Evolutionary conservation across 805 yeast genomes (phyloP).

Genomic region (Trichomonascus vanleenenianus): DNA sequence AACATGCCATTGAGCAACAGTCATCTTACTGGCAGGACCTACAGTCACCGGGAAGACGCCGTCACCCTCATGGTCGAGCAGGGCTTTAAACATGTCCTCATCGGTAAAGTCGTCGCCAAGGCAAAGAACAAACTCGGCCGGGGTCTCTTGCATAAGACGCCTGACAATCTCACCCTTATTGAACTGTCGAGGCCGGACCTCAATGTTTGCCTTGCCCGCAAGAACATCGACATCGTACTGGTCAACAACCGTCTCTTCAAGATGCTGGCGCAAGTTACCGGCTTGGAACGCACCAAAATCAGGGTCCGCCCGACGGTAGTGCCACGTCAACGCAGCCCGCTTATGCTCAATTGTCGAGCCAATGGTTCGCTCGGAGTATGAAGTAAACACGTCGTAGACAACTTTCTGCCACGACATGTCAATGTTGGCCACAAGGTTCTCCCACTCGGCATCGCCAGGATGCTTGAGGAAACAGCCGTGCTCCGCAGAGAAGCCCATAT

Average conservation of each 20-base stretch:
- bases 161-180: slow-evolving; percentile 96
- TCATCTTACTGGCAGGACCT: slow-evolving; percentile 83
- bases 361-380: slow-evolving; percentile 82
- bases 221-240: slow-evolving; percentile 85
- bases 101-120: slow-evolving; percentile 95
- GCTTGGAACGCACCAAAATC: slow-evolving; percentile 88
- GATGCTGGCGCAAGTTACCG: slow-evolving; percentile 54
- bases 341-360: slow-evolving; percentile 83
- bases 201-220: slow-evolving; percentile 95
- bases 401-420: slow-evolving; percentile 95
- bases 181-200: slow-evolving; percentile 91
- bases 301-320: slow-evolving; percentile 90
- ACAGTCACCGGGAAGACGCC: slow-evolving; percentile 79
- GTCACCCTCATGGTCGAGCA: slow-evolving; percentile 34
- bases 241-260: slow-evolving; percentile 50
- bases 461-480: slow-evolving; percentile 93
- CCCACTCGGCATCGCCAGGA: slow-evolving; percentile 62
- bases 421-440: slow-evolving; percentile 67
- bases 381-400: slow-evolving; percentile 64
- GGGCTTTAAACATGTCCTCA: slow-evolving; percentile 90
- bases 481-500: slow-evolving; percentile 85
- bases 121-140: slow-evolving; percentile 75
- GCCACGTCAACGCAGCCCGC: slow-evolving; percentile 96
- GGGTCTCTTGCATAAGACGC: slow-evolving; percentile 58
- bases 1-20: slow-evolving; percentile 79